phyloP scores from a whole-genome alignment of 192 early-diverging fungal genomes.

The Rhizoclosmatium sp. region DNA sequence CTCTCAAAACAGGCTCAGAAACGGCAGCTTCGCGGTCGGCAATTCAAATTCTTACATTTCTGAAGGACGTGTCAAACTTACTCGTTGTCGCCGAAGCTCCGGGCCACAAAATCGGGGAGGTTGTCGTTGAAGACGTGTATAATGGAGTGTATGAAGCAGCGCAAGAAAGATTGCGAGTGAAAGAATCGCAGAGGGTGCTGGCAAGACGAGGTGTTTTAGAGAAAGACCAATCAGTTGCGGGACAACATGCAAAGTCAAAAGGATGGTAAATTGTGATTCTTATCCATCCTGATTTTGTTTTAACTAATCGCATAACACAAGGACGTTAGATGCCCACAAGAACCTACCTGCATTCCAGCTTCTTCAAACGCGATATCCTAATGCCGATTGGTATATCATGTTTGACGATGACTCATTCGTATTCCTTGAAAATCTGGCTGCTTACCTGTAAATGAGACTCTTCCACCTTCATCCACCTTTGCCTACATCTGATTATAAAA shows the following conservation, averaged over 20 bases:
- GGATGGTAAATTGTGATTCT: conserved; percentile 10
- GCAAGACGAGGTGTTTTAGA: background rate
- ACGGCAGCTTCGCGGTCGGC: conserved; percentile 51
- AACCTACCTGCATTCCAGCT: conserved; percentile 48
- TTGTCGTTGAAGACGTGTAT: conserved; percentile 57
- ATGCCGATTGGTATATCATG: conserved; percentile 57
- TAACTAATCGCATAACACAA: conserved; percentile 13
- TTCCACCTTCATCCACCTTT: no score
- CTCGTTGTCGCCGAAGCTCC: conserved; percentile 60
- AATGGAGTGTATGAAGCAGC: conserved; percentile 43
- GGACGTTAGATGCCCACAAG: conserved; percentile 55
- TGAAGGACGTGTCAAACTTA: conserved; percentile 48
- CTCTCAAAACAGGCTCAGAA: conserved; percentile 63
- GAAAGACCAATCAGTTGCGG: conserved; percentile 7
- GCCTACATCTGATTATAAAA: no score
- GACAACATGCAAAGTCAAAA: conserved; percentile 24
- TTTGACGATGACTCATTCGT: conserved; percentile 52
- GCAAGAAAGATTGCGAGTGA: background rate
- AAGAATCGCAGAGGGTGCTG: background rate
- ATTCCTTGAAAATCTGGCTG: conserved; percentile 14
- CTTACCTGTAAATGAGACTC: no score
- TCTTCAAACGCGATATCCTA: conserved; percentile 36
- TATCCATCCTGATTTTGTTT: background rate
- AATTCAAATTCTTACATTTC: conserved; percentile 60
- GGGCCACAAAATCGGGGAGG: conserved; percentile 46